Base-by-base conservation (phyloP, 139 green algal species). In the Chlamydomonas sp. region DNA sequence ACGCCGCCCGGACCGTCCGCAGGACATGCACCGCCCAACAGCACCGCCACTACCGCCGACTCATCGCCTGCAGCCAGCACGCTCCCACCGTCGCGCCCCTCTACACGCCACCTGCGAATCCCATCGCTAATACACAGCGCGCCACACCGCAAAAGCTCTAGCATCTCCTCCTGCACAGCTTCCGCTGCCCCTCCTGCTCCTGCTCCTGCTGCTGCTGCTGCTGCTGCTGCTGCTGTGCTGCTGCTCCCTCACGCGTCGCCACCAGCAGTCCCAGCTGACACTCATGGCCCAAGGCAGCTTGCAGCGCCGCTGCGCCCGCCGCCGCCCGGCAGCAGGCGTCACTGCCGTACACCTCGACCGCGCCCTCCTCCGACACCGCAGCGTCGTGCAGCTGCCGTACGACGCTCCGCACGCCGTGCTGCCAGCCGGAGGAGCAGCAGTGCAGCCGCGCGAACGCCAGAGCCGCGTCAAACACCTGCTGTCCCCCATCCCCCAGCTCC, bases 271-370 rank as follows among this genome's bases (percentile, higher is more conserved):
- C n/a, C n/a, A n/a, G n/a, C n/a, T n/a, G n/a, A n/a, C n/a, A n/a
- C n/a, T n/a, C n/a, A n/a, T 3, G 77, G 10, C 12, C n/a, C n/a
- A 84, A 63, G 31, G n/a, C 79, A 3, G 62, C 72, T 4, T 80
- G 62, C 63, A 87, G 72, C 61, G 72, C 83, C n/a, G 83, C 83
- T 5, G 83, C 83, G 2, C 16, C 74, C 18, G 83, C 72, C 15
- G 74, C 20, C n/a, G 74, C 61, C 0, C n/a, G 31, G 16, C 68
- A 77, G 20, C 63, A 7, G 20, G 62, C 31, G 1, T 14, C n/a
- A 31, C 66, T 57, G 82, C 61, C 68, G 71, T 77, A 18, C 16
- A n/a, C 79, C 0, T 15, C 14, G 16, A 85, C 15, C 12, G 83
- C 73, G 3, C 83, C 83, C 15, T 72, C 83, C 63, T 60, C 69